Conservation (phyloP, 768 basidiomycete species). For the Tricholoma flavovirens region DNA sequence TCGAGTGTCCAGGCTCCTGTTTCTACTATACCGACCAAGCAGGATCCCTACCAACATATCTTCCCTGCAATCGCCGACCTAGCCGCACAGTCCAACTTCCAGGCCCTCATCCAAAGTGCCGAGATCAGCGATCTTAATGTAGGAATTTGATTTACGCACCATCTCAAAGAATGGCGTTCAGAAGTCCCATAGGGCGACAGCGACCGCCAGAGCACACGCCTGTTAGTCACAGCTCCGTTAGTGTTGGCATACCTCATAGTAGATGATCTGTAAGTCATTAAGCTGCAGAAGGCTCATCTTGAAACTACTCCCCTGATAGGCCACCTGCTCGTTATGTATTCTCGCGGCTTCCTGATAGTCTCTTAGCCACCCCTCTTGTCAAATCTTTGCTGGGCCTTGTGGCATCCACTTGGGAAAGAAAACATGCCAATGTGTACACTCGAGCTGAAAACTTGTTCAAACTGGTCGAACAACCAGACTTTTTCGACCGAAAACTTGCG, state of each 20-base stretch:
- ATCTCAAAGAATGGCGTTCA: not conserved
- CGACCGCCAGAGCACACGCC: constrained; percentile 36
- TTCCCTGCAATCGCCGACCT: constrained; percentile 41
- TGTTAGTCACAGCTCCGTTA: constrained; percentile 54
- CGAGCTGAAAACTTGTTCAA: constrained; percentile 38
- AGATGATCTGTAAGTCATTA: constrained; percentile 52
- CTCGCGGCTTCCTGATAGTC: constrained; percentile 45
- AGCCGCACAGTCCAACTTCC: constrained; percentile 37
- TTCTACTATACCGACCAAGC: constrained; percentile 13
- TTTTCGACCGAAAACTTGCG: constrained; percentile 40
- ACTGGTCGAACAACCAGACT: constrained; percentile 37
- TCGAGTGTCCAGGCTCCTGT: constrained; percentile 12
- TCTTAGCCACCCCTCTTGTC: constrained; percentile 39
- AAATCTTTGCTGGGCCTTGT: constrained; percentile 42
- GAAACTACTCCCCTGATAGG: constrained; percentile 25
- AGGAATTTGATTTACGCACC: constrained; percentile 3
- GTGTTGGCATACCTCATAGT: constrained; percentile 60
- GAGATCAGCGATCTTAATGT: constrained; percentile 54
- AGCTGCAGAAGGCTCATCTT: not conserved
- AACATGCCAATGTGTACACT: constrained; percentile 50
- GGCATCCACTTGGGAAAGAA: constrained; percentile 46
- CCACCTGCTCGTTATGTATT: constrained; percentile 56
- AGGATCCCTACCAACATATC: constrained; percentile 38
- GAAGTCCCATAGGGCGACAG: constrained; percentile 17
- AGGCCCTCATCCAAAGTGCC: constrained; percentile 38